A percentile compares a stretch with the other conserved stretches of the same genome.
Conservation (phyloP, 257 asterid genomes). For the Solanum raphanifolium region DNA sequence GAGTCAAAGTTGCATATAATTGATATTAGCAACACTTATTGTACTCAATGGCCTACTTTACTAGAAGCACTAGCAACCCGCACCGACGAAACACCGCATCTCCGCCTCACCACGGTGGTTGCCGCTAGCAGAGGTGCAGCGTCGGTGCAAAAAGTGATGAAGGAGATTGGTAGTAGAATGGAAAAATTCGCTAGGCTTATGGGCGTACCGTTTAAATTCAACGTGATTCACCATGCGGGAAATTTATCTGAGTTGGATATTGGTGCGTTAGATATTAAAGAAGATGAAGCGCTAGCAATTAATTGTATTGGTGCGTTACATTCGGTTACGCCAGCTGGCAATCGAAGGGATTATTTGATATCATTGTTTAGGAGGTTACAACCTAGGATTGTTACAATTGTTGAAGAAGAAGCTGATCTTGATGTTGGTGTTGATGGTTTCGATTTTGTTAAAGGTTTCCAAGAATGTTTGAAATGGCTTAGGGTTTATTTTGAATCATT, state of each 20-base stretch:
- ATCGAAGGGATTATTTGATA: conserved; percentile 41
- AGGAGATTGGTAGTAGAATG: conserved; percentile 73
- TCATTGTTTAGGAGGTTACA: conserved; percentile 45
- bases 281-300: conserved; percentile 69
- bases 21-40: conserved; percentile 74
- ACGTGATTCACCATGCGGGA: conserved; percentile 56
- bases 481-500: conserved; percentile 86
- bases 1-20: conserved; percentile 59
- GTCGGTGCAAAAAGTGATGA: conserved; percentile 63
- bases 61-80: conserved; percentile 93
- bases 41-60: conserved; percentile 98
- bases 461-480: conserved; percentile 80
- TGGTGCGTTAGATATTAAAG: conserved; percentile 39
- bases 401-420: conserved; percentile 92
- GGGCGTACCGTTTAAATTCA: conserved; percentile 88
- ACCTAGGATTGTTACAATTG: conserved; percentile 65
- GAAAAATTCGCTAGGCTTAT: conserved; percentile 89
- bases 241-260: conserved; percentile 63
- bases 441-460: conserved; percentile 57
- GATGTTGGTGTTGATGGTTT: conserved; percentile 52
- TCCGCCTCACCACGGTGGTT: conserved; percentile 67
- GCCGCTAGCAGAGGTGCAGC: conserved; percentile 20
- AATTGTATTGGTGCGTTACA: conserved; percentile 70
- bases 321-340: conserved; percentile 36
- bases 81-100: conserved; percentile 81